Evolutionary conservation across 768 basidiomycete species (phyloP), one percentile per base, ranked within the genome.

Genomic region (Boletus rex-veris): DNA sequence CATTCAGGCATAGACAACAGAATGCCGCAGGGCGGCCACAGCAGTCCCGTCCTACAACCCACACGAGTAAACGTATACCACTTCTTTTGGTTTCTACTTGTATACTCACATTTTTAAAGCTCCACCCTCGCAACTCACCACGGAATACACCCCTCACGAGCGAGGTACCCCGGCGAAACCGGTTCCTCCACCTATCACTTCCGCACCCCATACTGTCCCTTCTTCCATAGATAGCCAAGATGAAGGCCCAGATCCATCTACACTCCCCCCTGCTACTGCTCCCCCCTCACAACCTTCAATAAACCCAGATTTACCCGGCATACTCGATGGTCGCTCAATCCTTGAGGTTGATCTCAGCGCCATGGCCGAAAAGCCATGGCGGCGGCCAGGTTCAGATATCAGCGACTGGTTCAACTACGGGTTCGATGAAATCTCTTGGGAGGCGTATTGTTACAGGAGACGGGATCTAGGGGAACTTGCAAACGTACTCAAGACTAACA

Each of bases 341-440:
- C 82, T 92, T 35, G 94, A 97, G 51, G 79, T 93, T 26, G 95
- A 97, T 66, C 62, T 96, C 45, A 78, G 69, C 42, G 81, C 83
- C 26, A 77, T 88, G 76, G 73, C 79, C 9, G 89, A 92, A 57
- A 96, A 96, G 65, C 86, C 86, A 5, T 99, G 97, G 97, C 77
- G 97, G 57, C 74, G 85, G 54, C 89, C 94, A 8, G 97, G 97
- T 33, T 86, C 90, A 5, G 93, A 97, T 74, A 78, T 97, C 56
- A 88, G 90, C 60, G 95, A 98, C 74, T 99, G 94, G 89, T 99
- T 99, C 74, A 98, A 99, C 72, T 98, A 97, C 62, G 97, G 97
- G 0, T 98, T 98, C 64, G 97, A 99, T 70, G 97, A 99, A 72
- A 80, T 91, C 15, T 90, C 89, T 33, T 99, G 94, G 93, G 90